Percentiles rank a stretch among this genome's conserved stretches.
phyloP scores from a whole-genome alignment of 148 eudicot genomes.

The Arctostaphylos glauca region DNA sequence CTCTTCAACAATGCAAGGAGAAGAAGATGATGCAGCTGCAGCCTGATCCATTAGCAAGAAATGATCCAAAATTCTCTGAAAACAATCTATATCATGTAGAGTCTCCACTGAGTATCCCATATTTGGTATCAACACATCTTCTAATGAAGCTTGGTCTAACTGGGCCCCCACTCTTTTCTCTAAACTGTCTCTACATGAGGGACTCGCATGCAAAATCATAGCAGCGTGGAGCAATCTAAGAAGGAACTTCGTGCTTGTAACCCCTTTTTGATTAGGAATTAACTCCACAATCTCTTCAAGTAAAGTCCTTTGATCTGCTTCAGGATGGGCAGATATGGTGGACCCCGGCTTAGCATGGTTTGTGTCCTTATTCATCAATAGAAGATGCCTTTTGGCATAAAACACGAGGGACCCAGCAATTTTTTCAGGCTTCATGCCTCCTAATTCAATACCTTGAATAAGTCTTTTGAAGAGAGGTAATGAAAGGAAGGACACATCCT shows the following conservation, averaged over 20 bases:
- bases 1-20: constrained; percentile 50
- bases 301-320: constrained; percentile 48
- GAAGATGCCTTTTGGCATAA: constrained; percentile 51
- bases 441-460: constrained; percentile 45
- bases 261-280: constrained; percentile 59
- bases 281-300: constrained; percentile 62
- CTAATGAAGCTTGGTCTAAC: constrained; percentile 55
- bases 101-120: constrained; percentile 51
- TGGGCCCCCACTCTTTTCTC: constrained; percentile 62
- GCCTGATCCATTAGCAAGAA: constrained; percentile 44
- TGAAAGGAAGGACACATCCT: constrained; percentile 55
- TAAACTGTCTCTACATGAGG: constrained; percentile 46
- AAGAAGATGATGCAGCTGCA: constrained; percentile 32
- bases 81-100: constrained; percentile 61
- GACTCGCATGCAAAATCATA: constrained; percentile 57
- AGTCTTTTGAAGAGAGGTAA: constrained; percentile 54
- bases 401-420: constrained; percentile 55
- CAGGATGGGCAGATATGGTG: constrained; percentile 31
- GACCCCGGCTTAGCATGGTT: constrained; percentile 20
- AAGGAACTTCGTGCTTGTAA: constrained; percentile 47
- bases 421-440: constrained; percentile 65
- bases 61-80: constrained; percentile 68
- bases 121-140: constrained; percentile 63
- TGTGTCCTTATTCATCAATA: constrained; percentile 29
- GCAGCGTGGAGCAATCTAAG: constrained; percentile 50